Base-by-base conservation (phyloP, 2,329 filamentous ascomycete species). In the Tolypocladium ovalisporum region DNA sequence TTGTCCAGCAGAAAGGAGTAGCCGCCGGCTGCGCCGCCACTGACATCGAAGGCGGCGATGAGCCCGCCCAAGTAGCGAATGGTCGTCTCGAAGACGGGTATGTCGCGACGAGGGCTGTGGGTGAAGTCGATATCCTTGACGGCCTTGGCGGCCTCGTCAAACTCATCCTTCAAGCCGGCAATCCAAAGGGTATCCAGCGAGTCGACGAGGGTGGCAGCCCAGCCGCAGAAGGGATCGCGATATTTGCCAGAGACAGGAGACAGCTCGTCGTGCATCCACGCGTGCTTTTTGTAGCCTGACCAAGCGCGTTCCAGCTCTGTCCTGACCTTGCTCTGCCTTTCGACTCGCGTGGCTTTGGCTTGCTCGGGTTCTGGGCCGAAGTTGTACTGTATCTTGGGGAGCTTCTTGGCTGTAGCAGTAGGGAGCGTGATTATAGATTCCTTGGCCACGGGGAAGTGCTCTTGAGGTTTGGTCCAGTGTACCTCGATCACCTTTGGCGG, bases 21-120 rank as follows among this genome's bases (percentile, higher is more conserved):
- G 17, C 74, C 65, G 40, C 79, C 77, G 9, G 71, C 65, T 40
- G 72, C 65, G 8, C 81, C 84, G 22, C 82, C 87, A 55, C 88
- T 92, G 57, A 97, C 79, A 73, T 97, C 93, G 68, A 93, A 97
- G 8, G 92, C 92, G 42, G 85, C 85, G 47, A 97, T 68, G 49
- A 97, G 75, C 1, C 93, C 93, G 36, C 93, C 93, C 5, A 97
- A 78, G 65, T 97, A 96, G 55, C 93, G 84, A 67, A 97, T 97
- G 13, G 86, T 89, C 0, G 91, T 95, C 72, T 97, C 92, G 64
- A 97, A 97, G 9, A 96, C 79, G n/a, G 90, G 91, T 52, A 97
- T 94, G 53, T 88, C 82, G 40, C 73, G 68, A 54, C 85, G 78
- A 17, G 71, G 68, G 3, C 83, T 86, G 13, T 82, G 87, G 3